Conservation (phyloP, 2,329 filamentous ascomycete species). For the Pestalotiopsis sp. region DNA sequence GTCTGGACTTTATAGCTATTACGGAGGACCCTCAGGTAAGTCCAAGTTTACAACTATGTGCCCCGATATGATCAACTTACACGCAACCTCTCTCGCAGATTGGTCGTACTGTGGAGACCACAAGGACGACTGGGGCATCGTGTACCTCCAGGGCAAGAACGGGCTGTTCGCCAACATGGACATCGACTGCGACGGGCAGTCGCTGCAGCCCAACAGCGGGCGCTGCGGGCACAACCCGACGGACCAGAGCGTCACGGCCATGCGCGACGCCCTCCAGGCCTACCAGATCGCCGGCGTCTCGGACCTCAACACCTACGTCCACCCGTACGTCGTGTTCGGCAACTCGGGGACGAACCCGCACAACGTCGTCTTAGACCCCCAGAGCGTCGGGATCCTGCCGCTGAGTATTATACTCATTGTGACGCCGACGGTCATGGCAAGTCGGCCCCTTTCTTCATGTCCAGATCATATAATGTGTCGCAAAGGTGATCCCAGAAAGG, state of each 20-base stretch:
- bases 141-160: constrained; percentile 46
- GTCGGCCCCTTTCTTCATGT: too few species aligned
- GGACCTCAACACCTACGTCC: constrained; percentile 53
- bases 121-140: constrained; percentile 31
- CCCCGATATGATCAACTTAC: not conserved
- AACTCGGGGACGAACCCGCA: constrained; percentile 40
- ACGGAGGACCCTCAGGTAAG: not conserved
- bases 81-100: constrained; percentile 12
- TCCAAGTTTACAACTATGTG: too few species aligned
- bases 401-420: constrained; percentile 55
- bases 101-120: constrained; percentile 48
- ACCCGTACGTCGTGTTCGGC: constrained; percentile 58
- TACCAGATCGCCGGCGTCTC: constrained; percentile 37
- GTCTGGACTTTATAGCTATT: constrained; percentile 34
- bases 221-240: constrained; percentile 4
- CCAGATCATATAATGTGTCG: too few species aligned
- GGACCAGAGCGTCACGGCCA: constrained; percentile 39
- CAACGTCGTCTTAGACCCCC: constrained; percentile 43
- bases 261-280: constrained; percentile 37
- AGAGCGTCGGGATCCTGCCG: constrained; percentile 44
- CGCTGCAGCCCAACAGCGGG: constrained; percentile 35
- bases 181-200: constrained; percentile 49
- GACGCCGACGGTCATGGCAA: not conserved
- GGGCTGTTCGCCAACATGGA: constrained; percentile 56
- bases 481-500: too few species aligned